phyloP scores from a whole-genome alignment of 2,329 filamentous ascomycete genomes.

The Sporothrix curviconia region DNA sequence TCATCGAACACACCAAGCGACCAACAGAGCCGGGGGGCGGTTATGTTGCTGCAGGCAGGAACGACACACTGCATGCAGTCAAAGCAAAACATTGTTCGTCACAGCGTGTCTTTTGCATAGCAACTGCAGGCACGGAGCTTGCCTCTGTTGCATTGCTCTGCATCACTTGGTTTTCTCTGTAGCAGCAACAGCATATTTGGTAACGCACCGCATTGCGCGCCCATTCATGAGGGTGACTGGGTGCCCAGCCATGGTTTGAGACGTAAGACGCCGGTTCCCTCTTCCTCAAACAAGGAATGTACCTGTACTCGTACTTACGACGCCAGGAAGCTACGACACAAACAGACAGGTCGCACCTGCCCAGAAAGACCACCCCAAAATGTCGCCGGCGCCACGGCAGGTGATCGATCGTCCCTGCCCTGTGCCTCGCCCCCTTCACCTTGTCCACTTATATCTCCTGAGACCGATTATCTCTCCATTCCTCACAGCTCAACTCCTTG shows the following conservation, averaged over 20 bases:
- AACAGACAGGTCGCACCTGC: no score
- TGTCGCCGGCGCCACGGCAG: slow-evolving; percentile 5
- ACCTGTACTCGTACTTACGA: neutral
- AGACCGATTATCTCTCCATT: neutral
- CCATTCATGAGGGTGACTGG: neutral
- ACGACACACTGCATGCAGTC: neutral
- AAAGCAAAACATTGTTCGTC: neutral
- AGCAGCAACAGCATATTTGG: no score
- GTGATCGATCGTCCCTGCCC: slow-evolving; percentile 8
- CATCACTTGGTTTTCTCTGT: no score
- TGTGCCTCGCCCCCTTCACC: neutral
- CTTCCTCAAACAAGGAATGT: neutral
- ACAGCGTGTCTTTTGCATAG: neutral
- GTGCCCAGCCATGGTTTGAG: neutral
- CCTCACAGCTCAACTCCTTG: neutral
- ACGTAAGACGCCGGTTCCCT: neutral
- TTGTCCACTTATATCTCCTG: neutral
- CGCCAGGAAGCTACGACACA: neutral
- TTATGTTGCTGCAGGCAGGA: neutral
- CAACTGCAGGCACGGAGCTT: no score
- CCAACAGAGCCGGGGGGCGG: neutral
- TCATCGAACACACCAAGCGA: slow-evolving; percentile 1
- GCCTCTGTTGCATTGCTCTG: no score
- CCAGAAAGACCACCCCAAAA: neutral
- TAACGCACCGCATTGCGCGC: neutral